Base-by-base conservation (phyloP, 1,284 basidiomycete genomes). In the Pyrrhoderma lamaoense region DNA sequence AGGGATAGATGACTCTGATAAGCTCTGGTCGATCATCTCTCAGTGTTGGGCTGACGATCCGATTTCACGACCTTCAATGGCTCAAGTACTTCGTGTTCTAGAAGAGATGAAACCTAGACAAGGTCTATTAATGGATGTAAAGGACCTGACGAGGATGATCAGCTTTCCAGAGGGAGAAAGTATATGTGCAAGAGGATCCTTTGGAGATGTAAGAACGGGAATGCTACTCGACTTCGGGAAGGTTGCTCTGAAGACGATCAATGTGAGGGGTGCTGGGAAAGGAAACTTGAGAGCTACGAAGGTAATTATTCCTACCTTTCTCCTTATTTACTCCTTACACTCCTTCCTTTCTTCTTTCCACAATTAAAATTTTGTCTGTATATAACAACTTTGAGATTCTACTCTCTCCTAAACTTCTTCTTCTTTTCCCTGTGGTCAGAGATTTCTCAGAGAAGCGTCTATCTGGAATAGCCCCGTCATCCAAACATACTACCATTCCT, bases 401-500 rank as follows among this genome's bases (percentile, higher is more conserved):
- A n/a, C n/a, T n/a, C n/a, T n/a, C n/a, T n/a, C n/a, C n/a, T n/a
- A n/a, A n/a, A n/a, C n/a, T n/a, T n/a, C n/a, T n/a, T n/a, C n/a
- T n/a, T n/a, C n/a, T n/a, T n/a, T n/a, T n/a, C 22, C 34, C 3
- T n/a, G n/a, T n/a, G n/a, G 42, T 16, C 13, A 55, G 54, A 47
- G 54, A 16, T 55, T 55, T 35, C 21, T 45, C 14, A 39, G 53
- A 23, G 51, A 55, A 37, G 54, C 50, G 14, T 45, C 46, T 8
- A 55, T 55, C 21, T 55, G 54, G 54, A 52, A 49, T 36, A 37
- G 37, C 11, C 46, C 53, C 19, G 46, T 5, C 55, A 57, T 23
- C 52, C 52, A 2, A 57, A 57, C 34, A 51, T 57, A 16, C 35
- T 55, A 11, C 53, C 44, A n/a, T 57, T 51, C 39, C 49, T 57